Conservation (phyloP, 192 early-diverging fungal species). For the Backusella westeae region DNA sequence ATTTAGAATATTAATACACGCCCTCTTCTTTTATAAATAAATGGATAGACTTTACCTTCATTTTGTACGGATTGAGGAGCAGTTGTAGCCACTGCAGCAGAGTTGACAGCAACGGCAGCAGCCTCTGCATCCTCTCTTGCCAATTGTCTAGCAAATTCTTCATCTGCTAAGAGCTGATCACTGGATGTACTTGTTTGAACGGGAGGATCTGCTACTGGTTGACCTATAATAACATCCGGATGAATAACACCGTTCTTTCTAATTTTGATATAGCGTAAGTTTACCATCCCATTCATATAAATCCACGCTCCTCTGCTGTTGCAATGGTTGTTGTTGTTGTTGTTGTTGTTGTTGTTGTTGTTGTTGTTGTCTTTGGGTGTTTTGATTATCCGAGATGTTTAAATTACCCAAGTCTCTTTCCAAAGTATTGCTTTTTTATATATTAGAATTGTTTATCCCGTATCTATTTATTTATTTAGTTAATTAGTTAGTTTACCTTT, state of each 20-base stretch:
- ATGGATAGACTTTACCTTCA: not conserved
- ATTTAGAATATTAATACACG: not conserved
- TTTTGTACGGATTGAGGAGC: not conserved
- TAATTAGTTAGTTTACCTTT: not conserved
- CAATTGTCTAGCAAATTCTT: constrained; percentile 50
- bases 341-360: not conserved
- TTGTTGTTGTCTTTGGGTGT: not conserved
- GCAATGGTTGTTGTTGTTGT: not conserved
- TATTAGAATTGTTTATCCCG: not conserved
- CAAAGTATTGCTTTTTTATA: not conserved
- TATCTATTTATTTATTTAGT: not conserved
- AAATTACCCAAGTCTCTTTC: constrained; percentile 20
- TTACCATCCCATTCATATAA: constrained; percentile 23
- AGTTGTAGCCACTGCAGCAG: not conserved
- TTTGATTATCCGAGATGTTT: constrained; percentile 22
- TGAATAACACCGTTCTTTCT: not conserved
- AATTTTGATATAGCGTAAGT: not conserved
- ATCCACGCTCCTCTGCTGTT: not conserved
- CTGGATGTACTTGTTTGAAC: constrained; percentile 33
- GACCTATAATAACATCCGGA: not conserved
- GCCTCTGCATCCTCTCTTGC: constrained; percentile 24
- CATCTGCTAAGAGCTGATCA: constrained; percentile 47
- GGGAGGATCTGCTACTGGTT: not conserved
- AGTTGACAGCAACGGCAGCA: not conserved
- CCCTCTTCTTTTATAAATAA: not conserved